Conservation (phyloP, 2,329 filamentous ascomycete species). For the Microsporum canis region DNA sequence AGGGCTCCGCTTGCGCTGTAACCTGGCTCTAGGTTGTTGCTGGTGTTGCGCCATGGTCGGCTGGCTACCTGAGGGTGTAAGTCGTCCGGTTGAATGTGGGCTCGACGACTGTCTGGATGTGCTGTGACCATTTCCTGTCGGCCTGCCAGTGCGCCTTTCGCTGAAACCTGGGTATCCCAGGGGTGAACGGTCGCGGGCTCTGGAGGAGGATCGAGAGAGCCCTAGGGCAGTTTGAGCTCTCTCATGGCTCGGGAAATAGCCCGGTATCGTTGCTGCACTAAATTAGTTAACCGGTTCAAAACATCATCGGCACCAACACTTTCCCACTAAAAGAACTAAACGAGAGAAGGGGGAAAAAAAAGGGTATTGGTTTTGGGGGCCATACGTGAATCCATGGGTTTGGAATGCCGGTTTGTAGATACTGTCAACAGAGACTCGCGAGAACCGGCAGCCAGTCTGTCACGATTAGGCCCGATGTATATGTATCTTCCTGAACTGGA, state of each 20-base stretch:
- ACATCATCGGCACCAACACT: neutral
- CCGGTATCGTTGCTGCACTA: conserved; percentile 21
- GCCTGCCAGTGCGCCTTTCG: neutral
- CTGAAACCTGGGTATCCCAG: neutral
- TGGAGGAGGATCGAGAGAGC: neutral
- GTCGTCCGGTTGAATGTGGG: neutral
- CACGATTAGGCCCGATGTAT: neutral
- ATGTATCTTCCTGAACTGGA: neutral
- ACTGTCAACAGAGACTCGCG: neutral
- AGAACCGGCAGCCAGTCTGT: neutral
- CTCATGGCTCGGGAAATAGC: conserved; percentile 19
- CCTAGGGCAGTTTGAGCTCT: conserved; percentile 20
- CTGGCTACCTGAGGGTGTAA: neutral
- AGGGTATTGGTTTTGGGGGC: neutral
- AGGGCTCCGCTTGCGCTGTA: neutral
- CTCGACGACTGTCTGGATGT: conserved; percentile 5
- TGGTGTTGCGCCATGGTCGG: conserved; percentile 4
- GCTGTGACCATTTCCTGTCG: neutral
- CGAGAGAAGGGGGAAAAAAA: neutral
- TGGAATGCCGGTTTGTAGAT: neutral
- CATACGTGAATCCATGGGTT: conserved; percentile 20
- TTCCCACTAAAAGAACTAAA: neutral
- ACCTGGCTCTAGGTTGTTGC: conserved; percentile 5
- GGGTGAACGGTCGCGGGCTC: neutral
- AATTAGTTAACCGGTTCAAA: neutral